Evolutionary conservation across 2,329 filamentous ascomycete genomes (phyloP), one percentile per base, ranked within the genome.

Genomic region (Fusarium falciforme): DNA sequence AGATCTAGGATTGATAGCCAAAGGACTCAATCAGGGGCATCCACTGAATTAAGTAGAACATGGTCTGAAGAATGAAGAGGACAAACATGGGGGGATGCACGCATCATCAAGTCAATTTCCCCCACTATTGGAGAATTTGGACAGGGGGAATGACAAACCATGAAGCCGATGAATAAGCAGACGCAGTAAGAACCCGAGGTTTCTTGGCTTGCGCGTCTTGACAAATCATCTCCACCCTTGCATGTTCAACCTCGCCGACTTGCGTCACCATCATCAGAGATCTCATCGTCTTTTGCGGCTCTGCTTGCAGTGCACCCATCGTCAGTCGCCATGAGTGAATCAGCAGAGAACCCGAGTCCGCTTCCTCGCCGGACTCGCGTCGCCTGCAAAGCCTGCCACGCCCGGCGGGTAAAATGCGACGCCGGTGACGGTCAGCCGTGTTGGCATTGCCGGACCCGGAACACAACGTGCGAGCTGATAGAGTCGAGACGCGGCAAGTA

Each of bases 341-440:
- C 49, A n/a, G 14, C 25, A 14, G 49, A 52, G 6, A 36, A 44
- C 35, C 55, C 55, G 22, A 40, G 33, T 22, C 29, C 29, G 8
- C 14, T 22, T 5, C 29, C 54, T 1, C 69, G 62, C 16, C 72
- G 76, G 25, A 55, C 72, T 3, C 74, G 74, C 0, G 63, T 76
- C 4, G 74, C 74, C 27, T 76, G 74, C 12, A 77, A 76, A 9
- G 74, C 74, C 5, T 76, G 74, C 31, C 64, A 76, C 6, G 47
- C 65, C 3, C 61, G 74, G 10, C 74, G 74, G 1, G 74, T 76
- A 5, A 75, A 72, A 49, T 76, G 74, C 35, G 74, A 76, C 27
- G 74, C 72, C 1, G 57, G 49, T 1, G 74, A 75, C 5, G 72
- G 65, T 0, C 67, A 73, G 10, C 74, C 74, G 2, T 76, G 74